Base-by-base conservation (phyloP, 2,329 filamentous ascomycete genomes). In the Keithomyces neogunnii region DNA sequence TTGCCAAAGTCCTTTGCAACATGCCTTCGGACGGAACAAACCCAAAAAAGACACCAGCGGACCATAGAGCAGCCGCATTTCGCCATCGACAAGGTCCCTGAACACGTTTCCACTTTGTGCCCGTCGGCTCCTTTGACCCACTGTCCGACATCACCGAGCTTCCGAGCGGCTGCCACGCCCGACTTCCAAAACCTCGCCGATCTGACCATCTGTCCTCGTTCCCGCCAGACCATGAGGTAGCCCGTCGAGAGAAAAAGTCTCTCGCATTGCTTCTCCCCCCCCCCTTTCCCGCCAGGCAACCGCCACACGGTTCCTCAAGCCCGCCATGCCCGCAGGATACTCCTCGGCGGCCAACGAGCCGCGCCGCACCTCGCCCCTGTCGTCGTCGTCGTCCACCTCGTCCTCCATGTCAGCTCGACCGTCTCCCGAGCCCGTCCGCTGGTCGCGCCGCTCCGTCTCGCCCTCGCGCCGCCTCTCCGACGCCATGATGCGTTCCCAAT, bases 381-480 rank as follows among this genome's bases (percentile, higher is more conserved):
- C 51, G 10, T 44, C 51, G 13, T 45, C 29, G 7, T 4, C 39
- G 3, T 51, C 55, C 7, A 13, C 44, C 8, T 47, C 53, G 8
- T 51, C 47, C 13, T 49, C 50, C 3, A 35, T 47, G 7, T 48
- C 47, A 44, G n/a, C 43, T 8, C 48, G 38, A 26, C 36, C 52
- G 31, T 49, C 56, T 5, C 48, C 53, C 13, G 19, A 19, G 19
- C 30, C 52, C 9, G 38, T 53, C 29, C 56, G 53, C 26, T 57
- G 54, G 51, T 54, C 56, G 19, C 49, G 38, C 26, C 48, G 48
- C n/a, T 10, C 19, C 31, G 13, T 29, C 28, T 42, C 51, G 4
- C 31, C 46, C 9, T 13, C 42, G 47, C 66, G 66, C 28, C 74
- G 74, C 29, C 66, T 74, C 19, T 74, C 73, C n/a, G 67, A 67